Evolutionary conservation across 139 green algal species (phyloP), one percentile per base, ranked within the genome.

Genomic region (Limnomonas spitsbergensis): DNA sequence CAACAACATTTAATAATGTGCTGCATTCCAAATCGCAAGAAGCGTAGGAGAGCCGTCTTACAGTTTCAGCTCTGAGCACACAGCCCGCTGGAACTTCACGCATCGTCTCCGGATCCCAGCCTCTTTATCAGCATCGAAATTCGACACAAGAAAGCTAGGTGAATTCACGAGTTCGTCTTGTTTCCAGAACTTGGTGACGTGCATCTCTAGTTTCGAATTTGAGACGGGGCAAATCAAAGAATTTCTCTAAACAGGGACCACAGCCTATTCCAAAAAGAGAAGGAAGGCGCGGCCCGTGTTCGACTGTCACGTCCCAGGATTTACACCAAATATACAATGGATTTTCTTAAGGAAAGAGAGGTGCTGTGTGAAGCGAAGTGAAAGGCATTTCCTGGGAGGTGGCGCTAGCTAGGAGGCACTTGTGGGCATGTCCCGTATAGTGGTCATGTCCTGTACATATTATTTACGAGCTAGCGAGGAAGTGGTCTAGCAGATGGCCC

Each of bases 141-240:
- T 37, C 9, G 47, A 14, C 20, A 34, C 66, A 39, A 7, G 9
- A 20, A 32, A 37, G 24, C 9, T 39, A 34, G 66, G 66, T 7
- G 66, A 39, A 7, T 72, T 72, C 29, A 39, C 26, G 29, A 72
- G 66, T 20, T 72, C 66, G 24, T 72, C 66, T 72, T 31, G 6
- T 72, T 7, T 72, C 9, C 9, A 72, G 14, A 61, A 20, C 20
- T 61, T 61, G 14, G 47, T 61, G 47, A 14, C 20, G 14, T 14
- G 20, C 47, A 61, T 61, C 14, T 20, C 14, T 14, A 20, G 20
- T 29, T 14, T 29, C 14, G 47, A 14, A 29, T 14, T 61, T 14
- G 47, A 14, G 20, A 20, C 14, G 14, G 20, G 20, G 47, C 47
- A 61, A 61, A 61, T 61, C 14, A 61, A 61, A 61, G 20, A 20